A percentile compares a stretch with the other conserved stretches of the same genome.
Conservation (phyloP, 805 yeast species). For the Cyberlindnera saturnus region DNA sequence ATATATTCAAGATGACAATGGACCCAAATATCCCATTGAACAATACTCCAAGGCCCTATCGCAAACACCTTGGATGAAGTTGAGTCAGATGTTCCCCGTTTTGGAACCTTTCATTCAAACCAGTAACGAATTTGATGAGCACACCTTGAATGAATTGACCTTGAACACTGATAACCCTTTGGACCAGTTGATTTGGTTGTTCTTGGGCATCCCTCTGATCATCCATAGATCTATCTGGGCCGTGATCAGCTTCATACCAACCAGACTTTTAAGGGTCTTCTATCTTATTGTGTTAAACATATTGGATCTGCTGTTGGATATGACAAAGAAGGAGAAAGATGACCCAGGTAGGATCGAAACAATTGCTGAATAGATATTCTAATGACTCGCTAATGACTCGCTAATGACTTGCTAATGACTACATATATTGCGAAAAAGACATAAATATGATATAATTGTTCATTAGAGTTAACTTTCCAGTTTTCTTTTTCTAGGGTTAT, state of each 20-base stretch:
- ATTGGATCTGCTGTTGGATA: conserved; percentile 9
- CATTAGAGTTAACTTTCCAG: too few species aligned
- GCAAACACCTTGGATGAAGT: not conserved
- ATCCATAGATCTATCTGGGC: conserved; percentile 9
- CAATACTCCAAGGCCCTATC: not conserved
- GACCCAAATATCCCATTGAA: conserved; percentile 5
- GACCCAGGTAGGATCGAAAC: not conserved
- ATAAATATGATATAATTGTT: too few species aligned
- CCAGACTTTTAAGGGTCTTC: conserved; percentile 5
- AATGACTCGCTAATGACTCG: too few species aligned
- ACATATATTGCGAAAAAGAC: too few species aligned
- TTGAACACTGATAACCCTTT: not conserved
- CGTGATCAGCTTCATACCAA: conserved; percentile 10
- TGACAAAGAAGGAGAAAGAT: conserved; percentile 4
- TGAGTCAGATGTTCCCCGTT: not conserved
- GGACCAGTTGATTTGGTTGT: conserved; percentile 2
- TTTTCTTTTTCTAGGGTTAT: not conserved
- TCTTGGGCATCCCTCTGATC: conserved; percentile 7
- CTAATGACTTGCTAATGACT: too few species aligned
- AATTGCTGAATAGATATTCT: too few species aligned
- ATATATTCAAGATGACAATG: not conserved
- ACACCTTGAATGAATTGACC: conserved; percentile 5
- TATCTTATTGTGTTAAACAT: conserved; percentile 7
- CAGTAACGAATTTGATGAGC: conserved; percentile 2
- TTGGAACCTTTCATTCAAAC: not conserved